Evolutionary conservation across 2,329 filamentous ascomycete species (phyloP).

Genomic region (Chalaropsis thielavioides): DNA sequence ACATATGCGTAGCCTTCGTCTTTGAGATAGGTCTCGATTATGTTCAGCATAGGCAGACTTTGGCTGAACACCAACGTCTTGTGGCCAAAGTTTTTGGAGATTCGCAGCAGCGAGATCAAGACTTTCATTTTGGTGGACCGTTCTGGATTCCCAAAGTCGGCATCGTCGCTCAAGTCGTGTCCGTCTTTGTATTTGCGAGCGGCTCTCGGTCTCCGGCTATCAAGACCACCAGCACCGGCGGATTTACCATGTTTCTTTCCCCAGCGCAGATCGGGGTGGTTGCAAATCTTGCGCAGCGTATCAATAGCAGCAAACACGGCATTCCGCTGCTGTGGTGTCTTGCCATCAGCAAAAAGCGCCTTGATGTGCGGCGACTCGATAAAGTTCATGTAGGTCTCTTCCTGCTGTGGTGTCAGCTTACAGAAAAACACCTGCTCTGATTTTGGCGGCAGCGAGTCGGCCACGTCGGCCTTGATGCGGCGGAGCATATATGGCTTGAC

Average conservation of each 20-base stretch:
- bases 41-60: conserved; percentile 87
- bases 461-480: conserved; percentile 84
- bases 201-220: background rate
- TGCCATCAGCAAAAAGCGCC: conserved; percentile 10
- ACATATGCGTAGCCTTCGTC: conserved; percentile 59
- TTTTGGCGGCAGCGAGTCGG: conserved; percentile 85
- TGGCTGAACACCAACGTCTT: conserved; percentile 91
- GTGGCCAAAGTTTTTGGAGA: conserved; percentile 82
- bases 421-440: conserved; percentile 94
- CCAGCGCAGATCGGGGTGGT: conserved; percentile 74
- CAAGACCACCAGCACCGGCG: background rate
- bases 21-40: conserved; percentile 69
- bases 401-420: conserved; percentile 53
- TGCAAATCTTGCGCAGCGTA: conserved; percentile 88
- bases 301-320: conserved; percentile 64
- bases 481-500: conserved; percentile 90
- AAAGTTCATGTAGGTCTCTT: conserved; percentile 16
- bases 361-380: conserved; percentile 18
- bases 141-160: conserved; percentile 56
- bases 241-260: conserved; percentile 11
- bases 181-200: background rate
- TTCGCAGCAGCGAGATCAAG: conserved; percentile 68
- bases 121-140: conserved; percentile 96
- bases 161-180: background rate
- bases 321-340: conserved; percentile 3